These are phyloP conservation scores for Acanthamoeba divionensis DNA, from an alignment of 208 protist genomes.

Conservation along the genomic window DNA sequence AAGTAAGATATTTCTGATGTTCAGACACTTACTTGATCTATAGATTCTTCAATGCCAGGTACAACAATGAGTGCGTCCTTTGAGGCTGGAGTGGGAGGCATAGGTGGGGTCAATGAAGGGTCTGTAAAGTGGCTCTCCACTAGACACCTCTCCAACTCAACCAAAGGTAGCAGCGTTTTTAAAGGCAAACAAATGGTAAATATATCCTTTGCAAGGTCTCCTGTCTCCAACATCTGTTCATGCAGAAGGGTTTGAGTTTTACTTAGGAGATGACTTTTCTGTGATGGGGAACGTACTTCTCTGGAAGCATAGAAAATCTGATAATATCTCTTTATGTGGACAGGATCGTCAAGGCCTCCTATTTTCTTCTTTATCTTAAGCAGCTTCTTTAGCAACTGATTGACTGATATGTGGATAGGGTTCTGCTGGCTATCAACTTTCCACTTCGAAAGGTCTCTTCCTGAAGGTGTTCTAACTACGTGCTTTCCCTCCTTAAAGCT, in stretches of 20 bases:
- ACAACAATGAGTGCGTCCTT: no score
- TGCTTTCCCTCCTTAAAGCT: neutral
- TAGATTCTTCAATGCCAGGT: neutral
- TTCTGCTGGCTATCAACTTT: neutral
- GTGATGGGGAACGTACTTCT: neutral
- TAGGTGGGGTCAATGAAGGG: neutral
- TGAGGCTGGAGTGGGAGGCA: no score
- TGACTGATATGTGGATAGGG: slow-evolving; percentile 3
- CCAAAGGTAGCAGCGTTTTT: neutral
- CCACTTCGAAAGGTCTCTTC: neutral
- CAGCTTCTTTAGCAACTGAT: slow-evolving; percentile 23
- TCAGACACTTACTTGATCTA: neutral
- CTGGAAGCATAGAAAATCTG: neutral
- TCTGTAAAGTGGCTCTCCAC: neutral
- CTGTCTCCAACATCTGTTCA: slow-evolving; percentile 26
- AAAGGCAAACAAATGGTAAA: neutral
- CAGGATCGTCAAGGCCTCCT: neutral
- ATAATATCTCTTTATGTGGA: neutral
- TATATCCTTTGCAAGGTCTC: neutral
- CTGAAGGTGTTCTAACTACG: neutral
- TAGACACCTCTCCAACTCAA: neutral
- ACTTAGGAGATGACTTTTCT: no score
- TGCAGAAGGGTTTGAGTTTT: no score
- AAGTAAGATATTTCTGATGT: no score
- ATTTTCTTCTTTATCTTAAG: slow-evolving; percentile 36